Evolutionary conservation across 2,329 filamentous ascomycete genomes (phyloP), one percentile per base, ranked within the genome.

Genomic region (Arachnopeziza araneosa): DNA sequence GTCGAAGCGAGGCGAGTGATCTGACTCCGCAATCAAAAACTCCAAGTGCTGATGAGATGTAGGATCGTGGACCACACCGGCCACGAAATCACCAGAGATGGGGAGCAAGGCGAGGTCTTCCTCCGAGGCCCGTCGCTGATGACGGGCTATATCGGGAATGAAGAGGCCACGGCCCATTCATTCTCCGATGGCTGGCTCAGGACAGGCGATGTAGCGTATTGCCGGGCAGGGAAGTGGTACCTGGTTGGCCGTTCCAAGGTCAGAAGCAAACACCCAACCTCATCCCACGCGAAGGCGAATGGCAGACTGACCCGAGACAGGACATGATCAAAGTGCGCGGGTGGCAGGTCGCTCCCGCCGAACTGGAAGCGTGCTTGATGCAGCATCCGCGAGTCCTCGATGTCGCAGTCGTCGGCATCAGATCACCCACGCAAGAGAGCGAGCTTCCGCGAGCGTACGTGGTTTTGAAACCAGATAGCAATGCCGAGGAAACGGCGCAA

Each of bases 321-420:
- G 75, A 79, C 59, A 66, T 79, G 67, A 77, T 79, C 69, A 79
- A 79, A 69, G 76, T 79, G 10, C 71, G 75, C 64, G 76, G 76
- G 55, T 80, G 76, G 76, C 77, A 79, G 70, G 77, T 79, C 0
- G 71, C 77, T 2, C 79, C 79, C 0, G 75, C 77, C 1, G 79
- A 80, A 62, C 64, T 81, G n/a, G 78, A 81, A 64, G 71, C 69
- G 0, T 68, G 77, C 3, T 72, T 81, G 1, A 69, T 79, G 5
- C 72, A 74, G 52, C 77, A 80, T 64, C 75, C 76, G 0, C 68
- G 64, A 1, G 75, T 80, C 57, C 61, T 66, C 26, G 79, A 80
- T 63, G 78, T 73, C 7, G 79, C 77, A 8, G 77, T 80, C 2
- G 76, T 76, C 6, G 78, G 78, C 1, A 72, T 78, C 23, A 69